phyloP scores from a whole-genome alignment of 2,329 filamentous ascomycete species.

The Phaeophleospora eucalypticola region DNA sequence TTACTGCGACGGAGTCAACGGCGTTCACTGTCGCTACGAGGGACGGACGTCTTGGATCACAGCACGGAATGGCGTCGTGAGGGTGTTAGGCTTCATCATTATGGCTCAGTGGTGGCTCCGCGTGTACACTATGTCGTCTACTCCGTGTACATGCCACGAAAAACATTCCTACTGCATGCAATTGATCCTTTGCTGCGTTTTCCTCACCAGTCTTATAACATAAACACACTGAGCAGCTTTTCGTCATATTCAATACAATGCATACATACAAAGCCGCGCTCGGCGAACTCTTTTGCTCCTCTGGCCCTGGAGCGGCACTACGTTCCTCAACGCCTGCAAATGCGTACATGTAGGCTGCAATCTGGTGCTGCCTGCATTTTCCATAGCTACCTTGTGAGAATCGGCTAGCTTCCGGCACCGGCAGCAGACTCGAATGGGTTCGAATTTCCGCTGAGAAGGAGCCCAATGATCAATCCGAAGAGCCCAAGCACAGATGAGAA shows the following conservation, averaged over 20 bases:
- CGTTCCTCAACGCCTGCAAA: not conserved
- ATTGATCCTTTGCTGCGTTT: too few relatives aligned
- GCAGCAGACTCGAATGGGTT: constrained; percentile 55
- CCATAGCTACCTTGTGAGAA: not conserved
- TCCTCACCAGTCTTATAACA: too few relatives aligned
- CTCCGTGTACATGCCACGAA: too few relatives aligned
- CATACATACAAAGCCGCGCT: constrained; percentile 1
- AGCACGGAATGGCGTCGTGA: not conserved
- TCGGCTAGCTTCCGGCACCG: not conserved
- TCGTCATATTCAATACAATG: not conserved
- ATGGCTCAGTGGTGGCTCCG: too few relatives aligned
- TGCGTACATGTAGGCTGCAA: not conserved
- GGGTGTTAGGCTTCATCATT: too few relatives aligned
- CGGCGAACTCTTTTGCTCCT: not conserved
- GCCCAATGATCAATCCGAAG: constrained; percentile 91
- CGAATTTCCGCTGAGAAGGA: constrained; percentile 82
- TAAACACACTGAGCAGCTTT: too few relatives aligned
- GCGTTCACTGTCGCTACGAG: constrained; percentile 1
- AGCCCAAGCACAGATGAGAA: constrained; percentile 96
- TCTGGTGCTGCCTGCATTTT: not conserved
- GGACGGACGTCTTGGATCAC: constrained; percentile 2
- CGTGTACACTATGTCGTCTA: too few relatives aligned
- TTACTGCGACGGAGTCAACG: constrained; percentile 1
- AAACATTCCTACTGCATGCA: too few relatives aligned
- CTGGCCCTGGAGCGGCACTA: not conserved